Evolutionary conservation across 225 moss, liverwort and hornwort genomes (phyloP), one percentile per base, ranked within the genome.

Genomic region (Lunularia cruciata): DNA sequence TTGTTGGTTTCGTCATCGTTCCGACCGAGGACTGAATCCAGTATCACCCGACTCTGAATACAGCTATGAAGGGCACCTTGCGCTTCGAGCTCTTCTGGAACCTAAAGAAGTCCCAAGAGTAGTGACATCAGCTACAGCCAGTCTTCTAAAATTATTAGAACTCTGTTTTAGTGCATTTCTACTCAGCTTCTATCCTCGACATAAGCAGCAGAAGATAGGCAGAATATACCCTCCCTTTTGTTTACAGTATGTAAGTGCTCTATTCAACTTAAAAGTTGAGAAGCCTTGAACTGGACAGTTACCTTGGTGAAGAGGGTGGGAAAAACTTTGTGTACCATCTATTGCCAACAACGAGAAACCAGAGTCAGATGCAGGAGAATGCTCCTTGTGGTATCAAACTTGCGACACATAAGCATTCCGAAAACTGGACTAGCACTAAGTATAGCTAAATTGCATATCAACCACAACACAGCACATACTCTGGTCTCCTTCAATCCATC

Each of bases 311-410:
- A 68, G 13, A 69, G 58, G 53, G 52, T 53, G 13, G 74, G 78
- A 18, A 79, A 79, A 19, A 74, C 45, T 32, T 14, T 53, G 26
- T 45, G 42, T 65, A 73, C 9, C 25, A 79, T 36, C 78, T 78
- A 22, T 38, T 3, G 20, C 8, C 60, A n/a, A 16, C 60, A 22
- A 38, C 14, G 39, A 36, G 19, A 31, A 26, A 36, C 30, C 33
- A 20, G 25, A 1, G 39, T 3, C 0, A 38, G 39, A 16, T n/a
- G n/a, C n/a, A 38, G 36, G 15, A 60, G 37, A 22, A 22, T 5
- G 22, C 60, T 8, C 14, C 15, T 15, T 57, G 8, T 31, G 2
- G 26, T 33, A 8, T 6, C 11, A 36, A 51, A 19, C 5, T 23
- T 37, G 32, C 11, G 3, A 22, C 31, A 38, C 1, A 37, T 37